These are phyloP conservation scores for Diaporthe australafricana DNA, from an alignment of 2,329 filamentous ascomycete genomes.

Conservation along the genomic window DNA sequence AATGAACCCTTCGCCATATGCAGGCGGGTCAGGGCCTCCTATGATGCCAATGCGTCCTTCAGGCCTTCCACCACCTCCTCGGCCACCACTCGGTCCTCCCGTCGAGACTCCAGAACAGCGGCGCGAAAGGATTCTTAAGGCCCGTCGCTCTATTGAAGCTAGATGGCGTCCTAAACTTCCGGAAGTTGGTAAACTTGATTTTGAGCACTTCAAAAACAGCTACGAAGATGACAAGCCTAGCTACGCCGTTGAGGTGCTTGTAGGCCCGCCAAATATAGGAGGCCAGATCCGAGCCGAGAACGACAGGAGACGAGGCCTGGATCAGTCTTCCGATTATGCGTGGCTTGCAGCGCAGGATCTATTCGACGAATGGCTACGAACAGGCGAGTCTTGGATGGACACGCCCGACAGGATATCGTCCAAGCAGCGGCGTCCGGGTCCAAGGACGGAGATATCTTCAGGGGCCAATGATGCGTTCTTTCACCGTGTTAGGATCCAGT, in stretches of 20 bases:
- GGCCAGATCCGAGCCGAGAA: not conserved
- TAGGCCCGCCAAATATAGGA: not conserved
- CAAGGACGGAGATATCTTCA: not conserved
- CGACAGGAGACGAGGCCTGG: not conserved
- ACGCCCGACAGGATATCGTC: not conserved
- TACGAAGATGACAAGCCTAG: not conserved
- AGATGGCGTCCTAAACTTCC: not conserved
- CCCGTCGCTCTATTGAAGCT: not conserved
- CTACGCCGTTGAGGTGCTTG: not conserved
- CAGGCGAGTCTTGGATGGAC: not conserved
- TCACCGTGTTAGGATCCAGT: slow-evolving; percentile 5
- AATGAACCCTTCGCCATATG: not conserved
- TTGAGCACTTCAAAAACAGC: slow-evolving; percentile 3
- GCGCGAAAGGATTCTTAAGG: not conserved
- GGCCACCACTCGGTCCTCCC: not conserved
- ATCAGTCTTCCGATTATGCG: not conserved
- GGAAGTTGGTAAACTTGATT: not conserved
- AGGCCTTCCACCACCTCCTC: not conserved
- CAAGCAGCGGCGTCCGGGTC: not conserved
- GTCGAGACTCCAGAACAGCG: not conserved
- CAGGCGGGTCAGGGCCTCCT: not conserved
- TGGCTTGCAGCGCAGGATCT: not conserved
- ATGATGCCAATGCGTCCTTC: not conserved
- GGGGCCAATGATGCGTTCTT: not conserved
- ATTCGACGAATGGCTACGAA: not conserved